Base-by-base conservation (phyloP, 2,329 filamentous ascomycete genomes). In the Ceratocystis smalleyi region DNA sequence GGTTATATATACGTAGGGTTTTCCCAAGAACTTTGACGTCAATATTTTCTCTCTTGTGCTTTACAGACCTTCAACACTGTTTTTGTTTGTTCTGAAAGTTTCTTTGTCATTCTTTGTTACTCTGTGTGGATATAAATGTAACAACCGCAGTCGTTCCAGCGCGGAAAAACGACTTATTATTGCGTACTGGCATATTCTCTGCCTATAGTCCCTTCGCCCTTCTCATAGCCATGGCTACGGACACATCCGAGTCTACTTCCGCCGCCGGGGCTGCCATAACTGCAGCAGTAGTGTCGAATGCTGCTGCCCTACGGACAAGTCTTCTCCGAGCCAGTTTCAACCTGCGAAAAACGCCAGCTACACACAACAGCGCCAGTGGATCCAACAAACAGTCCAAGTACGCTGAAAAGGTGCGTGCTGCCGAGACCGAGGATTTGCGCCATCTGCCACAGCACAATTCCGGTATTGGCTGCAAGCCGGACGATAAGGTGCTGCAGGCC, bases 361-460 rank as follows among this genome's bases (percentile, higher is more conserved):
- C 59, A 3, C 32, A 3, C 59, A 27, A 30, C n/a, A 32, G 10
- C 22, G 24, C 22, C 15, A 27, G 19, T 24, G 47, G 47, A 24
- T 10, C 59, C 3, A 17, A 15, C 24, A 35, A 61, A 15, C 19
- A 43, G 12, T 66, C 65, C 1, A 66, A 66, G 43, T 66, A 66
- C 54, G 19, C 59, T 5, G 43, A 47, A 3, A 43, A 54, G 17
- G 62, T 47, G 57, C 59, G 59, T 24, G 59, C 49, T 8, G 62
- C 65, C 15, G 62, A 66, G 54, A 32, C 40, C 2, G 62, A 66
- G 45, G 65, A 64, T 45, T 35, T 66, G 35, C 59, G 43, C 1
- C 57, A 55, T 12, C 43, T 66, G 15, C 65, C 65, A 2, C 65
- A 64, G 24, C 49, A 64, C 49, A 66, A 66, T 19, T 43, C 60